Conservation (phyloP, 164 flowering plant species). For the Litsea cubeba region DNA sequence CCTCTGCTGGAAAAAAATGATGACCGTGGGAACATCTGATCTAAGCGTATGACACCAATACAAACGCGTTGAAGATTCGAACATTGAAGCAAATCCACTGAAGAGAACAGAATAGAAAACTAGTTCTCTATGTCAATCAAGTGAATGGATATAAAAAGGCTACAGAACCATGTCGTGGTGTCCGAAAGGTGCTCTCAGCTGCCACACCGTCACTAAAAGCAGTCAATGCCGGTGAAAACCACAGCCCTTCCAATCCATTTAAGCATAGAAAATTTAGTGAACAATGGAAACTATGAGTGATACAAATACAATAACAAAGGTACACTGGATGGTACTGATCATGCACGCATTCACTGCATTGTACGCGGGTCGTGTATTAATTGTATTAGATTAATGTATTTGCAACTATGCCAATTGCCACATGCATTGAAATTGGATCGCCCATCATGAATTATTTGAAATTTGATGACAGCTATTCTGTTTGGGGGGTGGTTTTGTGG, state of each 20-base stretch:
- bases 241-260: too few species aligned
- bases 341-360: background rate
- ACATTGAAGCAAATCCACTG: background rate
- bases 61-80: background rate
- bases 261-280: background rate
- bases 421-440: too few species aligned
- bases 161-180: background rate
- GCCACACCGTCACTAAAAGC: background rate
- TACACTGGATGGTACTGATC: background rate
- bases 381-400: too few species aligned
- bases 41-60: background rate
- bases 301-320: background rate
- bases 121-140: background rate
- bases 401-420: background rate
- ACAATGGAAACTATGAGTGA: background rate
- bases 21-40: background rate
- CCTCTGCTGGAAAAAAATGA: too few species aligned
- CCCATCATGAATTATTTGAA: too few species aligned
- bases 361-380: background rate
- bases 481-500: too few species aligned
- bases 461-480: too few species aligned
- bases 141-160: too few species aligned
- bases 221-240: background rate
- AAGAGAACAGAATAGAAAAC: background rate
- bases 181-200: background rate